Conservation (phyloP, 768 basidiomycete genomes). For the Lentinus brumalis region DNA sequence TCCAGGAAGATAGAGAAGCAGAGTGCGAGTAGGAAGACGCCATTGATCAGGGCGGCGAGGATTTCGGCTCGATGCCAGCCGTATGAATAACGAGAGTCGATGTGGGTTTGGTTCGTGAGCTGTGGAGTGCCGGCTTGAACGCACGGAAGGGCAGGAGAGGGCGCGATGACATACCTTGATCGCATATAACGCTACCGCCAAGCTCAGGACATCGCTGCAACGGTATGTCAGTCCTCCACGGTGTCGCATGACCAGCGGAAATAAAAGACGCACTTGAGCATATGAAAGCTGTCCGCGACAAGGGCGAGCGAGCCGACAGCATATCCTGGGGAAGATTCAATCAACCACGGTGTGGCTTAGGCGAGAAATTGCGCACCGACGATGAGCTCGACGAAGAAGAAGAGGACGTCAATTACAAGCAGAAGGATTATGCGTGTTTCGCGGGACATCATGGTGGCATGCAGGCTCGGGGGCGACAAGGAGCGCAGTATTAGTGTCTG, state of each 20-base stretch:
- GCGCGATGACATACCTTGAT: conserved; percentile 58
- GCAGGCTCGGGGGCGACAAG: conserved; percentile 4
- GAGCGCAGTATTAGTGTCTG: neutral
- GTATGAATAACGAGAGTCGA: conserved; percentile 85
- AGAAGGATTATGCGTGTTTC: conserved; percentile 75
- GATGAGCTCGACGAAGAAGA: conserved; percentile 86
- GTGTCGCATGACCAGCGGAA: neutral
- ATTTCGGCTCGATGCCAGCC: conserved; percentile 99
- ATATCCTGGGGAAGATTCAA: conserved; percentile 59
- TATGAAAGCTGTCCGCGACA: conserved; percentile 97
- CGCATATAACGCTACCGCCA: conserved; percentile 93
- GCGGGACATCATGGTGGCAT: conserved; percentile 53
- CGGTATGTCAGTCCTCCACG: conserved; percentile 17
- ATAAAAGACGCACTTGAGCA: conserved; percentile 80
- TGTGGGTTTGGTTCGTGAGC: conserved; percentile 62
- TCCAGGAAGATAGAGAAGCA: conserved; percentile 96
- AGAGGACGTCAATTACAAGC: conserved; percentile 80
- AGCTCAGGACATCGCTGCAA: conserved; percentile 91
- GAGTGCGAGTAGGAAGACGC: conserved; percentile 93
- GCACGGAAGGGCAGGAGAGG: conserved; percentile 6
- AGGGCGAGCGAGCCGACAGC: conserved; percentile 94
- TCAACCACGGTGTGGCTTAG: neutral
- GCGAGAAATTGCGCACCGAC: conserved; percentile 50
- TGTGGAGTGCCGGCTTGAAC: conserved; percentile 32
- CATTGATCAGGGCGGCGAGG: conserved; percentile 92